phyloP scores from a whole-genome alignment of 768 basidiomycete genomes.

The Suillus cothurnatus region DNA sequence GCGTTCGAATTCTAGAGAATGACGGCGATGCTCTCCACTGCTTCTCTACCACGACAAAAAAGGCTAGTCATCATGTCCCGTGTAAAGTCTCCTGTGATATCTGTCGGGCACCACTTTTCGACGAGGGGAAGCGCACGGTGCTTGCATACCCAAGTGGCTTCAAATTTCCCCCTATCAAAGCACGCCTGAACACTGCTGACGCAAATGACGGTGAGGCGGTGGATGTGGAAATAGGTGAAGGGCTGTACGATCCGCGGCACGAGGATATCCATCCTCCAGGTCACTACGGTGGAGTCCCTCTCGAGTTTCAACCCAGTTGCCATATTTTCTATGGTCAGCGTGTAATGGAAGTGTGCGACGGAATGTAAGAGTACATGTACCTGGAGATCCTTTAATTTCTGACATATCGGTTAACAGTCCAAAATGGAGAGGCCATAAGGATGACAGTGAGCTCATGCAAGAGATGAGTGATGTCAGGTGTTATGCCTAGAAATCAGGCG shows the following conservation, averaged over 20 bases:
- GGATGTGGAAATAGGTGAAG: neutral
- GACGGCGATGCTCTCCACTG: conserved; percentile 30
- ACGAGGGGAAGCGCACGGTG: conserved; percentile 35
- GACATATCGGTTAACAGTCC: conserved; percentile 1
- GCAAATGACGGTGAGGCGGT: neutral
- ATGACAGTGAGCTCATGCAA: conserved; percentile 10
- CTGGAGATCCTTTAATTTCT: neutral
- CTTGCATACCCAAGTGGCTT: conserved; percentile 33
- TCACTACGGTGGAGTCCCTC: conserved; percentile 1
- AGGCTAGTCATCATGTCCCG: conserved; percentile 28
- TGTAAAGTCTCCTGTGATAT: conserved; percentile 36
- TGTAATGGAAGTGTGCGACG: conserved; percentile 10
- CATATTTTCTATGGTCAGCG: conserved; percentile 10
- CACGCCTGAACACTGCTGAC: neutral
- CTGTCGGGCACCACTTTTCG: conserved; percentile 35
- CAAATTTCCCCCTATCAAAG: conserved; percentile 21
- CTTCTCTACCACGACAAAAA: conserved; percentile 28
- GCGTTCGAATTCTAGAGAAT: conserved; percentile 32
- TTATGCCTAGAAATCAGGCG: conserved; percentile 3
- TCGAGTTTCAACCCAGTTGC: conserved; percentile 11
- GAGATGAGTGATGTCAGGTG: conserved; percentile 4
- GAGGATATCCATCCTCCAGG: conserved; percentile 2
- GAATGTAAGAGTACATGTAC: conserved; percentile 3
- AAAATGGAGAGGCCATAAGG: conserved; percentile 10
- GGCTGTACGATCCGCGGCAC: neutral